phyloP scores from a whole-genome alignment of 768 basidiomycete species.

The Grammothele lineata region DNA sequence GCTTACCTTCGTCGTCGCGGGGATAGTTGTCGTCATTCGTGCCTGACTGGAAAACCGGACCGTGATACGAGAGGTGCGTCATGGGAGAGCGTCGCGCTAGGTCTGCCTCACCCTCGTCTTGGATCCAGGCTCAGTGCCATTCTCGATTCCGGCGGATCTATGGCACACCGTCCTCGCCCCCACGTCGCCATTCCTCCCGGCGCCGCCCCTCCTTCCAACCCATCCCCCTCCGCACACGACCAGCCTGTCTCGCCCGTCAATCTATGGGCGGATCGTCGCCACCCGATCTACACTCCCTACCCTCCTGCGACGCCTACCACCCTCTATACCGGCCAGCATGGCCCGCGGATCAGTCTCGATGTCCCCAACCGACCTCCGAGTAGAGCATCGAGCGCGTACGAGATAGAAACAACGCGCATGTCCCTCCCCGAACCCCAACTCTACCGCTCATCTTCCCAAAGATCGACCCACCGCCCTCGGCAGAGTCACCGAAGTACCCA shows the following conservation, averaged over 20 bases:
- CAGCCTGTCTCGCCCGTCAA: constrained; percentile 29
- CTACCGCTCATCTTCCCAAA: constrained; percentile 22
- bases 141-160: constrained; percentile 14
- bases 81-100: not conserved
- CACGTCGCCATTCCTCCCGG: constrained; percentile 36
- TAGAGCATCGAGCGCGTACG: constrained; percentile 37
- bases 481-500: constrained; percentile 21
- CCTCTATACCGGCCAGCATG: too few relatives aligned
- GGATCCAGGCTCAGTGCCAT: not conserved
- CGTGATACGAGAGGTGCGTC: constrained; percentile 13
- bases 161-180: constrained; percentile 20
- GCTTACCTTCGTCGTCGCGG: too few relatives aligned
- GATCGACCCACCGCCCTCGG: constrained; percentile 13
- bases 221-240: constrained; percentile 26
- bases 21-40: too few relatives aligned
- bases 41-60: constrained; percentile 8
- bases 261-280: constrained; percentile 30
- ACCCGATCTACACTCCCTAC: constrained; percentile 9
- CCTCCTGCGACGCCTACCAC: constrained; percentile 11
- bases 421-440: constrained; percentile 27
- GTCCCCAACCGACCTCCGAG: constrained; percentile 28
- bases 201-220: constrained; percentile 29
- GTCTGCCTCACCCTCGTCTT: not conserved
- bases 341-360: constrained; percentile 19
- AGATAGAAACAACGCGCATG: constrained; percentile 19